These are phyloP conservation scores for Mycocentrospora acerina DNA, from an alignment of 2,329 filamentous ascomycete species.

Conservation along the genomic window DNA sequence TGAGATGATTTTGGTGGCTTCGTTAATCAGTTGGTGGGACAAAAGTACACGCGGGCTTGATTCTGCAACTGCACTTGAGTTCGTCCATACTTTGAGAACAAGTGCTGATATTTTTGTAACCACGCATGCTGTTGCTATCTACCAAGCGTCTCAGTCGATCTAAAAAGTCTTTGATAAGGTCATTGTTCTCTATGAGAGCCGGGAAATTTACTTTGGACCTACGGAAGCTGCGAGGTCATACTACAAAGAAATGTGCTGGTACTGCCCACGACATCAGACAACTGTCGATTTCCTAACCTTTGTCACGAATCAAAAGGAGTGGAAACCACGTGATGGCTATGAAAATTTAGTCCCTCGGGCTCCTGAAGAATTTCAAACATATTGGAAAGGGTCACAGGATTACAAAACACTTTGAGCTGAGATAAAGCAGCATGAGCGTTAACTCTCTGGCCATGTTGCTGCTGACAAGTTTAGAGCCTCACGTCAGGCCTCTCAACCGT, in stretches of 20 bases:
- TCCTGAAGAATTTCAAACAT: conserved; percentile 48
- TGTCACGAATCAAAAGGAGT: conserved; percentile 55
- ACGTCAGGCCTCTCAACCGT: conserved; percentile 42
- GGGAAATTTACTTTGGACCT: conserved; percentile 69
- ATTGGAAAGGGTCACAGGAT: conserved; percentile 50
- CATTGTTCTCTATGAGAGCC: conserved; percentile 55
- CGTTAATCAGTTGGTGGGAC: no score
- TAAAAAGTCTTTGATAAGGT: conserved; percentile 37
- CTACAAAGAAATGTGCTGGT: conserved; percentile 68
- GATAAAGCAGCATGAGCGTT: conserved; percentile 51
- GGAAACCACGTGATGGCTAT: conserved; percentile 39
- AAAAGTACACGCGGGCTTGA: conserved; percentile 71
- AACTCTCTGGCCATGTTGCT: conserved; percentile 13
- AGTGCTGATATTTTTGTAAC: conserved; percentile 50
- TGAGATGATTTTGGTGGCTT: no score
- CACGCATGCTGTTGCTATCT: conserved; percentile 35
- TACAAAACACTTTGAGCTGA: conserved; percentile 41
- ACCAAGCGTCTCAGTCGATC: conserved; percentile 58
- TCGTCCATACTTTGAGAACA: conserved; percentile 55
- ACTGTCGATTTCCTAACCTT: conserved; percentile 73
- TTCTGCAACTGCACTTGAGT: conserved; percentile 69
- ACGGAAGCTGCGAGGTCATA: conserved; percentile 63
- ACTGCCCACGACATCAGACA: conserved; percentile 55
- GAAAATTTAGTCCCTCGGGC: conserved; percentile 45
- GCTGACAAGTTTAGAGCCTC: conserved; percentile 41